Conservation (phyloP, 2,329 filamentous ascomycete species). For the Zymoseptoria pseudotritici region DNA sequence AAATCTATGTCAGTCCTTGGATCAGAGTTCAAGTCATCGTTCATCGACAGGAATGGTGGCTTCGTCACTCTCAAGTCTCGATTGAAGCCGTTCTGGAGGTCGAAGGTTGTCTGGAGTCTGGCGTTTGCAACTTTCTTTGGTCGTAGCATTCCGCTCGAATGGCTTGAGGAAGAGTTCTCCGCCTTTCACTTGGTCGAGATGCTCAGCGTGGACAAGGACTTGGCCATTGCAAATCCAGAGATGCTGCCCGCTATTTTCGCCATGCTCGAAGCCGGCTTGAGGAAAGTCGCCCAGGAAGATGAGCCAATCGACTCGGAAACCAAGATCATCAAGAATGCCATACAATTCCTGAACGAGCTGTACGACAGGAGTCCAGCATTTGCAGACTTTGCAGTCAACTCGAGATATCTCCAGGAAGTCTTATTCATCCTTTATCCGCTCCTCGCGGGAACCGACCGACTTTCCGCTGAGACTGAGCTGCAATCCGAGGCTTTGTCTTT, state of each 20-base stretch:
- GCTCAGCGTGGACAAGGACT: conserved; percentile 53
- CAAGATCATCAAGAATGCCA: conserved; percentile 64
- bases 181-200: conserved; percentile 65
- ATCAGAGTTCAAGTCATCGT: conserved; percentile 73
- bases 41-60: conserved; percentile 76
- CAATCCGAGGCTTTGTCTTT: conserved; percentile 76
- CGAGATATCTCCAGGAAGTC: conserved; percentile 74
- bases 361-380: conserved; percentile 71
- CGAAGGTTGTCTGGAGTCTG: conserved; percentile 76
- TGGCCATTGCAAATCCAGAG: conserved; percentile 66
- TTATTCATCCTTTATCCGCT: conserved; percentile 78
- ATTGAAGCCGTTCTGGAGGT: conserved; percentile 81
- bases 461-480: conserved; percentile 79
- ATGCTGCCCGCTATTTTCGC: conserved; percentile 70
- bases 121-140: conserved; percentile 86
- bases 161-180: conserved; percentile 69
- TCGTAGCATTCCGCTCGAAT: conserved; percentile 62
- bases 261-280: conserved; percentile 81
- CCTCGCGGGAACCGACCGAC: conserved; percentile 75
- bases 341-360: conserved; percentile 70
- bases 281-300: conserved; percentile 54
- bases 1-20: conserved; percentile 79
- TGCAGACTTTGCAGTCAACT: conserved; percentile 70
- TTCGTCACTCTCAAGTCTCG: conserved; percentile 78
- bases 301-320: conserved; percentile 39